phyloP scores from a whole-genome alignment of 306 rosid species.

The Cyclanthera cordifolia region DNA sequence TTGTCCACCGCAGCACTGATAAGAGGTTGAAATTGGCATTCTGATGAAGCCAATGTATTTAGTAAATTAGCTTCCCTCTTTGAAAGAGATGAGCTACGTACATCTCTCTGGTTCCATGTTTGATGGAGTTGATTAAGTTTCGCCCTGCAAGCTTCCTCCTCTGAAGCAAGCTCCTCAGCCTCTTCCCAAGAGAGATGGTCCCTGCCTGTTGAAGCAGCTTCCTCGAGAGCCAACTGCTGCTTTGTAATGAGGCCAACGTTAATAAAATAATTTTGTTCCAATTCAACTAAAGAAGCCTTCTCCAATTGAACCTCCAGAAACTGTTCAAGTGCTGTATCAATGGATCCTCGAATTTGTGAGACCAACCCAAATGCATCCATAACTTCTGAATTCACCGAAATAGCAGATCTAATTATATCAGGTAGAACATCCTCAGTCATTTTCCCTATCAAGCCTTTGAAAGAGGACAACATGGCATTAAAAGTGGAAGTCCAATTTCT shows the following conservation, averaged over 20 bases:
- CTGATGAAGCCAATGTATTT: constrained; percentile 53
- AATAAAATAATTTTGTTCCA: constrained; percentile 71
- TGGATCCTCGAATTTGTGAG: constrained; percentile 77
- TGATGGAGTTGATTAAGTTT: constrained; percentile 84
- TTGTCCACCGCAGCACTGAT: constrained; percentile 43
- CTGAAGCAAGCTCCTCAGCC: constrained; percentile 93
- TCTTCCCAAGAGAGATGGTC: constrained; percentile 99
- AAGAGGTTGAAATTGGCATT: constrained; percentile 56
- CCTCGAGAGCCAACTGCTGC: constrained; percentile 88
- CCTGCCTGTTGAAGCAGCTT: constrained; percentile 80
- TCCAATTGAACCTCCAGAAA: constrained; percentile 73
- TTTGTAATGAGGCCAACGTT: constrained; percentile 79
- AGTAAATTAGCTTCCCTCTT: constrained; percentile 81
- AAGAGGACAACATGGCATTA: constrained; percentile 47
- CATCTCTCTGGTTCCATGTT: constrained; percentile 85
- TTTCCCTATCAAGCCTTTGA: constrained; percentile 54
- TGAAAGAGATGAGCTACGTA: constrained; percentile 46
- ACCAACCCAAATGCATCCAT: constrained; percentile 89
- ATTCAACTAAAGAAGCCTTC: constrained; percentile 63
- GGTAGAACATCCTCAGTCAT: constrained; percentile 78
- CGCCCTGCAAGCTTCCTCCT: constrained; percentile 91
- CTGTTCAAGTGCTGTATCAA: constrained; percentile 75
- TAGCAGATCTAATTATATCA: constrained; percentile 56
- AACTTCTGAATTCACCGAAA: constrained; percentile 73
- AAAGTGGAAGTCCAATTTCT: constrained; percentile 69